These are phyloP conservation scores for Irineochytrium annulatum DNA, from an alignment of 192 early-diverging fungal species.

Conservation along the genomic window DNA sequence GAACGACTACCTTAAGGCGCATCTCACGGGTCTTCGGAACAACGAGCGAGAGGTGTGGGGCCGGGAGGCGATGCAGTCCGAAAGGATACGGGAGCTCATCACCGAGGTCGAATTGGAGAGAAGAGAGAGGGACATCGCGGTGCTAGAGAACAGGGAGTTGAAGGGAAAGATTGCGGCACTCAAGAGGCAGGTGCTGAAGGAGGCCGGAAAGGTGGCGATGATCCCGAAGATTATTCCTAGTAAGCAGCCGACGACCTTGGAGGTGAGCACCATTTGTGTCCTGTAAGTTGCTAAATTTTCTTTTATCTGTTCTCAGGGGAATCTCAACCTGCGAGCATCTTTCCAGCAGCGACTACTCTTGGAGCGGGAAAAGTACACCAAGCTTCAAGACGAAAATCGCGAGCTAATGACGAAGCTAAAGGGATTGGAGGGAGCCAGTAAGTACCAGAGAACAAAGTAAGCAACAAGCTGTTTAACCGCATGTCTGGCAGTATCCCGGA, in stretches of 20 bases:
- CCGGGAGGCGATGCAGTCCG: neutral
- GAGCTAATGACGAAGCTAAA: conserved; percentile 16
- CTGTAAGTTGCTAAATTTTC: neutral
- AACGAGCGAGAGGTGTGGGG: neutral
- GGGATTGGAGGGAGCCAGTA: conserved; percentile 14
- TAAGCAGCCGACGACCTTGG: conserved; percentile 18
- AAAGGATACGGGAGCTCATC: neutral
- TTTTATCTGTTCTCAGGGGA: conserved; percentile 13
- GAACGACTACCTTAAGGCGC: neutral
- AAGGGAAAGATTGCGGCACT: conserved; percentile 15
- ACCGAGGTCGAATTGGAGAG: conserved; percentile 13
- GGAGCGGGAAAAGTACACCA: conserved; percentile 25
- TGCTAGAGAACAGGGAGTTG: conserved; percentile 17
- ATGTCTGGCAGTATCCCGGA: neutral
- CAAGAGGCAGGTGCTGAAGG: conserved; percentile 15
- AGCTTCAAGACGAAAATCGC: conserved; percentile 22
- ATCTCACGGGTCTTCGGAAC: neutral
- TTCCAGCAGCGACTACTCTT: conserved; percentile 18
- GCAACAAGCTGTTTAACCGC: neutral
- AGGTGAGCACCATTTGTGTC: conserved; percentile 13
- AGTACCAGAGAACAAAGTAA: neutral
- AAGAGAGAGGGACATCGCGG: conserved; percentile 8
- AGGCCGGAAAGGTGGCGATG: conserved; percentile 6
- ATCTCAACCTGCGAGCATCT: conserved; percentile 23
- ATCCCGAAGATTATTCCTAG: neutral